A percentile compares a stretch with the other conserved stretches of the same genome.
phyloP scores from a whole-genome alignment of 345 rosid species.

The Hibiscus syriacus region DNA sequence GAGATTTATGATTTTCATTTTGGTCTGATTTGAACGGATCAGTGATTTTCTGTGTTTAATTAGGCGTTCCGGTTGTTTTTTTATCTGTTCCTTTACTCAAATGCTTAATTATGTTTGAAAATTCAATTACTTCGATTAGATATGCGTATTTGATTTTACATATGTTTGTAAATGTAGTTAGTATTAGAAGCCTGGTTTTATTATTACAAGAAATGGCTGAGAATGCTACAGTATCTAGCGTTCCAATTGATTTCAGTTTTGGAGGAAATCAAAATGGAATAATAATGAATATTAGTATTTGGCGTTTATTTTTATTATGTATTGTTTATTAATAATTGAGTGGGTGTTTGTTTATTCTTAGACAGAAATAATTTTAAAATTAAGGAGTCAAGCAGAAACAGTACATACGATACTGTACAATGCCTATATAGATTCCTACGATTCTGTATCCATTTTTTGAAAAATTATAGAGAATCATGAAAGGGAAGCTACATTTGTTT shows the following conservation, averaged over 20 bases:
- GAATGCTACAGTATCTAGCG: neutral
- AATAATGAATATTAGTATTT: neutral
- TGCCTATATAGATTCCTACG: neutral
- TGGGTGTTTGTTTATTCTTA: neutral
- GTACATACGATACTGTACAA: neutral
- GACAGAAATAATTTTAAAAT: neutral
- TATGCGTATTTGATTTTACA: constrained; percentile 7
- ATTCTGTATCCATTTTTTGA: neutral
- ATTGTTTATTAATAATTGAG: neutral
- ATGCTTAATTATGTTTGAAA: neutral
- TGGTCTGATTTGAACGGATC: constrained; percentile 1
- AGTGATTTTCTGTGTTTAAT: neutral
- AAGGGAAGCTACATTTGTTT: neutral
- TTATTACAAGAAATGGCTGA: neutral
- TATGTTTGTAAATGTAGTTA: neutral
- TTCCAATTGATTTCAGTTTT: neutral
- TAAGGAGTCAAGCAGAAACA: neutral
- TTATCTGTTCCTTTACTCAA: neutral
- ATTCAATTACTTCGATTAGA: constrained; percentile 8
- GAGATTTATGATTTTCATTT: neutral
- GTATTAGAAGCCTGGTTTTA: neutral
- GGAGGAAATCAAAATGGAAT: neutral
- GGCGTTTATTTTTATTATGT: neutral
- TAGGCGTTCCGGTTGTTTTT: constrained; percentile 12
- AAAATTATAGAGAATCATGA: neutral